Conservation (phyloP, 805 yeast species). For the Candida gorgasii region DNA sequence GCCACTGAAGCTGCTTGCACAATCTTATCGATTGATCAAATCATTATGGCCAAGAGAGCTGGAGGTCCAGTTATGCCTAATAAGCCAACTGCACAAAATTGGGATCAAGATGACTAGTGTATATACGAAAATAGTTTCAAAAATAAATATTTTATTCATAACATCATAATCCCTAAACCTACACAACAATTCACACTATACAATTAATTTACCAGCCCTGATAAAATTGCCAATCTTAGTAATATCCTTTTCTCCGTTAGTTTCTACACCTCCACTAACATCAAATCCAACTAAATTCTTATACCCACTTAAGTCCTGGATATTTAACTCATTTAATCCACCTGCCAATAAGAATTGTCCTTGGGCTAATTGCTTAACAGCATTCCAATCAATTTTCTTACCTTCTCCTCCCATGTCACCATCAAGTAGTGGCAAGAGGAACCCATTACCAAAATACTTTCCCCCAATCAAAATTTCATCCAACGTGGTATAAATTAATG, state of each 20-base stretch:
- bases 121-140: not conserved
- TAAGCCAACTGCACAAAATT: constrained; percentile 86
- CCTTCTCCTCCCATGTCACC: constrained; percentile 95
- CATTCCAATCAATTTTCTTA: constrained; percentile 68
- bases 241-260: constrained; percentile 69
- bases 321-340: constrained; percentile 79
- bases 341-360: constrained; percentile 76
- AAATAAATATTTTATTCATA: not conserved
- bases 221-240: constrained; percentile 63
- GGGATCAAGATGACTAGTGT: constrained; percentile 86
- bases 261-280: constrained; percentile 94
- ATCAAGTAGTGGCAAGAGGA: constrained; percentile 69
- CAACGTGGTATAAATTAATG: constrained; percentile 27
- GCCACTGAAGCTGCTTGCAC: constrained; percentile 97
- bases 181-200: too few species aligned
- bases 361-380: constrained; percentile 35
- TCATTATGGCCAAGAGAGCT: constrained; percentile 97
- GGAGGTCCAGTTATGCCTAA: constrained; percentile 94
- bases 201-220: constrained; percentile 40
- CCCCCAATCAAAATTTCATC: constrained; percentile 17
- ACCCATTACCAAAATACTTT: constrained; percentile 28
- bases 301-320: constrained; percentile 49
- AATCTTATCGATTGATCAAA: constrained; percentile 89
- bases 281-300: constrained; percentile 84
- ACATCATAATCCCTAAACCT: not conserved